These are phyloP conservation scores for Colletotrichum sojae DNA, from an alignment of 2,329 filamentous ascomycete genomes.

Conservation along the genomic window DNA sequence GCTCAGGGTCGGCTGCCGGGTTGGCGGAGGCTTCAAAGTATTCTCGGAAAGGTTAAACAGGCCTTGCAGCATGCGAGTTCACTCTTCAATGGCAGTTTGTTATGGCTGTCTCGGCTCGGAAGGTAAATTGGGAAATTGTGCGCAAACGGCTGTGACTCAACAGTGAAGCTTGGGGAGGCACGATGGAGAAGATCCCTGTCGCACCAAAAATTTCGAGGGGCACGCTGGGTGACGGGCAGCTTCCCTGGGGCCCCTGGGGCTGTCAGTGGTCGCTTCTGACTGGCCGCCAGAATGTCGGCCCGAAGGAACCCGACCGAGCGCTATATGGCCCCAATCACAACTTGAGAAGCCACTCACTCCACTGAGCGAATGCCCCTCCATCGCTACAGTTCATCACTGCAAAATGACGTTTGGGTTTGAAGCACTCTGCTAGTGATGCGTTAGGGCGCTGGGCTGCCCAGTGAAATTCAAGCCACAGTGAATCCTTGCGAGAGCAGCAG, in stretches of 20 bases:
- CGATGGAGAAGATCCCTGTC: conserved; percentile 31
- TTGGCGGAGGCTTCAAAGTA: conserved; percentile 9
- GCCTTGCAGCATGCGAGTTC: not conserved
- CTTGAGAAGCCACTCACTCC: conserved; percentile 19
- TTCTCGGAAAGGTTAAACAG: not conserved
- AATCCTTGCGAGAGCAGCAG: not conserved
- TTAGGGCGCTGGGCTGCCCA: conserved; percentile 25
- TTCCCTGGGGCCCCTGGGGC: conserved; percentile 23
- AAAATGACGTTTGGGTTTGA: conserved; percentile 36
- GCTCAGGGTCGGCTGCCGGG: not conserved
- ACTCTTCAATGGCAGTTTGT: conserved; percentile 20
- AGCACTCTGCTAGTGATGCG: conserved; percentile 34
- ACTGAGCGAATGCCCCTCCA: conserved; percentile 32
- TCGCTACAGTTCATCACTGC: conserved; percentile 38
- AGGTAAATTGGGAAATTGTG: conserved; percentile 34
- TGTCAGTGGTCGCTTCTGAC: conserved; percentile 4
- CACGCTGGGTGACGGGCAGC: conserved; percentile 25
- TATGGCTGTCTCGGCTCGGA: conserved; percentile 3
- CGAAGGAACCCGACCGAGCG: conserved; percentile 22
- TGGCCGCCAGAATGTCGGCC: conserved; percentile 23
- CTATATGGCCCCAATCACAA: conserved; percentile 13
- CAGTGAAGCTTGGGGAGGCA: conserved; percentile 33
- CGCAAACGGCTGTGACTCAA: conserved; percentile 38
- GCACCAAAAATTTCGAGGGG: conserved; percentile 41
- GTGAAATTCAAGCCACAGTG: conserved; percentile 2